phyloP scores from a whole-genome alignment of 331 rosid species.

The Malus hybrid region DNA sequence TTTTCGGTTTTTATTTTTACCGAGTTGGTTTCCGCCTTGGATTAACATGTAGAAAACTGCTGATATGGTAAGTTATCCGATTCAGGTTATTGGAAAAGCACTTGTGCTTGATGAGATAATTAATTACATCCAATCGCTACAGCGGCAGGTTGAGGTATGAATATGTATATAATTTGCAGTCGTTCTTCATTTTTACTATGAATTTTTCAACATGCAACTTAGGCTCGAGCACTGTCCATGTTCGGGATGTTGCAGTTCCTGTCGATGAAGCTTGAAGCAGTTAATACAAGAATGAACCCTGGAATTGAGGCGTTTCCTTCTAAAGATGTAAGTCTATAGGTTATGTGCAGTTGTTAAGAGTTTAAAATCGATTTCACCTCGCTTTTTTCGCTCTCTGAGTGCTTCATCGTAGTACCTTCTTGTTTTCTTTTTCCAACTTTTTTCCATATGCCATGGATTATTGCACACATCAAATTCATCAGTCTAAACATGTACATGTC shows the following conservation, averaged over 20 bases:
- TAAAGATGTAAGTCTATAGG: slow-evolving; percentile 54
- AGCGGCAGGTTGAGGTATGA: slow-evolving; percentile 81
- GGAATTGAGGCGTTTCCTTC: slow-evolving; percentile 67
- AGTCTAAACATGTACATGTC: neutral
- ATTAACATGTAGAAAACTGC: slow-evolving; percentile 4
- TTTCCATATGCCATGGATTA: neutral
- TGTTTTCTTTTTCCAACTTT: neutral
- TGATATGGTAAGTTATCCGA: slow-evolving; percentile 2
- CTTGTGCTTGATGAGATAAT: slow-evolving; percentile 91
- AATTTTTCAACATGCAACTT: neutral
- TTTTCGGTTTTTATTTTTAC: too few species aligned
- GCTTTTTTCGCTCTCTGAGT: neutral
- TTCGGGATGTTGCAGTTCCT: slow-evolving; percentile 56
- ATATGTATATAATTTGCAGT: neutral
- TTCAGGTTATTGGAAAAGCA: slow-evolving; percentile 89
- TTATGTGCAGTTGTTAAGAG: neutral
- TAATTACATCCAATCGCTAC: slow-evolving; percentile 86
- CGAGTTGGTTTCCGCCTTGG: neutral
- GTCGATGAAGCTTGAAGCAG: slow-evolving; percentile 94
- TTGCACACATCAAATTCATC: neutral
- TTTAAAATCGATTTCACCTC: neutral
- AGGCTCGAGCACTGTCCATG: slow-evolving; percentile 7
- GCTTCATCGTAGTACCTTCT: neutral
- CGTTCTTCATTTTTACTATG: neutral
- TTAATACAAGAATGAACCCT: slow-evolving; percentile 60